These are phyloP conservation scores for Alternaria sp. DNA, from an alignment of 2,329 filamentous ascomycete species.

Conservation along the genomic window DNA sequence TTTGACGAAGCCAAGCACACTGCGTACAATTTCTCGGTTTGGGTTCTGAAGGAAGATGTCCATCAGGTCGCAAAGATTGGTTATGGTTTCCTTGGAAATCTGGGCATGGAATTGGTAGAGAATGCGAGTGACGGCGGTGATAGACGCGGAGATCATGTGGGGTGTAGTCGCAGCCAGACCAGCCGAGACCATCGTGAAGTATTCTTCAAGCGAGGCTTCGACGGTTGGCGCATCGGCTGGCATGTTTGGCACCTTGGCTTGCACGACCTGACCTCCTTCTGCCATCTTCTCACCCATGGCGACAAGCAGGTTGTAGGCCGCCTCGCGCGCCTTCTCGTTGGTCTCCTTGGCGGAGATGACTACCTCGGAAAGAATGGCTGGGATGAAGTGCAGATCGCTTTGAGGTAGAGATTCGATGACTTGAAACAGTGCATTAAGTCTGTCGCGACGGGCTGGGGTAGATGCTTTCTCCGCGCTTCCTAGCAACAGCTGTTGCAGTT, in stretches of 20 bases:
- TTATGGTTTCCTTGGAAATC: slow-evolving; percentile 73
- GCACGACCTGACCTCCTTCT: slow-evolving; percentile 78
- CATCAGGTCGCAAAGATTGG: slow-evolving; percentile 91
- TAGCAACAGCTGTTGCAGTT: slow-evolving; percentile 84
- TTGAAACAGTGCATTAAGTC: slow-evolving; percentile 81
- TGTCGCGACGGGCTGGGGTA: slow-evolving; percentile 83
- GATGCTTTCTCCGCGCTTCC: slow-evolving; percentile 84
- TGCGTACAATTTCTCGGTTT: slow-evolving; percentile 95
- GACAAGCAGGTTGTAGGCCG: slow-evolving; percentile 89
- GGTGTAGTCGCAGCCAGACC: slow-evolving; percentile 91
- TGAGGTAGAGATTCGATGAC: slow-evolving; percentile 81
- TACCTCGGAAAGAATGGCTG: slow-evolving; percentile 88
- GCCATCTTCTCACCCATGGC: slow-evolving; percentile 86
- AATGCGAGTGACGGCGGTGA: slow-evolving; percentile 91
- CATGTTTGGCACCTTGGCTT: slow-evolving; percentile 89
- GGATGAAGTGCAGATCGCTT: slow-evolving; percentile 88
- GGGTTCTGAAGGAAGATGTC: slow-evolving; percentile 95
- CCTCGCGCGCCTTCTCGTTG: slow-evolving; percentile 90
- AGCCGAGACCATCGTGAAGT: slow-evolving; percentile 97
- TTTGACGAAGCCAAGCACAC: slow-evolving; percentile 95
- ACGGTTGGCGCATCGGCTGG: slow-evolving; percentile 78
- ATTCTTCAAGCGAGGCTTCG: slow-evolving; percentile 87
- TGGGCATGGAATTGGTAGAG: slow-evolving; percentile 86
- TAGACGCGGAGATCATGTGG: slow-evolving; percentile 97
- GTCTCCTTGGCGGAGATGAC: slow-evolving; percentile 97